phyloP scores from a whole-genome alignment of 176 grass and related monocot genomes.

The Themeda triandra region DNA sequence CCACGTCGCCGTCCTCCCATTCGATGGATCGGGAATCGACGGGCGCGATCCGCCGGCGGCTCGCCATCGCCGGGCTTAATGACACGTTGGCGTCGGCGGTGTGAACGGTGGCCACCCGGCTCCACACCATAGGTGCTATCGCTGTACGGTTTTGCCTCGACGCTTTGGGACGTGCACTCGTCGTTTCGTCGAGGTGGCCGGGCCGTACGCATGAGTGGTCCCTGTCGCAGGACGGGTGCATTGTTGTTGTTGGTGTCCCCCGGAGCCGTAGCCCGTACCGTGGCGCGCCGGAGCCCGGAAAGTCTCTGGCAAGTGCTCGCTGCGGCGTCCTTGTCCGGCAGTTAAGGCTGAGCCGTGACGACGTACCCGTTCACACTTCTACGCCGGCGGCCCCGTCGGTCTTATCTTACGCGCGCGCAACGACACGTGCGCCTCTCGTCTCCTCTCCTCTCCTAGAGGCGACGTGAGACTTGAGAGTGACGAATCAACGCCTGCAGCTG shows the following conservation, averaged over 20 bases:
- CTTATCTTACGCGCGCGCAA: not conserved
- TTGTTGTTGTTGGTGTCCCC: not conserved
- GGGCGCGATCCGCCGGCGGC: not conserved
- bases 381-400: not conserved
- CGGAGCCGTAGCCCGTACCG: not conserved
- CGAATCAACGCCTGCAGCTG: not conserved
- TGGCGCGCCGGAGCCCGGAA: not conserved
- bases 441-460: not conserved
- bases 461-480: not conserved
- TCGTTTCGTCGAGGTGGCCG: not conserved
- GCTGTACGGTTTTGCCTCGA: not conserved
- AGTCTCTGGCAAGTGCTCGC: not conserved
- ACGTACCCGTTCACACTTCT: slow-evolving; percentile 16
- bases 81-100: not conserved
- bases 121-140: not conserved
- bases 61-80: not conserved
- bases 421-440: no score
- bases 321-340: slow-evolving; percentile 20
- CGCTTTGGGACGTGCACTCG: not conserved
- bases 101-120: slow-evolving; percentile 10
- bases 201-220: not conserved
- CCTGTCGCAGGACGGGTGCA: not conserved
- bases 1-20: not conserved
- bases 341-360: not conserved
- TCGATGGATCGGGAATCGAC: not conserved